A percentile compares a stretch with the other conserved stretches of the same genome.
phyloP scores from a whole-genome alignment of 1,284 basidiomycete species.

The Termitomyces sp. region DNA sequence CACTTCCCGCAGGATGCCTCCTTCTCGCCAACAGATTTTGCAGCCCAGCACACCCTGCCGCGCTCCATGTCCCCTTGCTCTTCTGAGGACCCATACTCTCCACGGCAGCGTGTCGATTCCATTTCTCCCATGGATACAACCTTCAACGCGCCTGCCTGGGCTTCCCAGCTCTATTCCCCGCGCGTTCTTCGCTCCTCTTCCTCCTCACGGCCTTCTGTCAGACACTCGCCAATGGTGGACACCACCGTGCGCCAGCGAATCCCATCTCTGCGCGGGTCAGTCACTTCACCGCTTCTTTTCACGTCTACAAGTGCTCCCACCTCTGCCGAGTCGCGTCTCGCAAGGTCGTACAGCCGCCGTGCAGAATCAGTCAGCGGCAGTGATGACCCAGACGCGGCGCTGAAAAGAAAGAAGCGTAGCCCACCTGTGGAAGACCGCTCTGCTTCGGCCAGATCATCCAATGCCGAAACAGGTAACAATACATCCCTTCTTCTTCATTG shows the following conservation, averaged over 20 bases:
- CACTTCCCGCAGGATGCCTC: conserved; percentile 42
- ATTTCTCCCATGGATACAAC: conserved; percentile 52
- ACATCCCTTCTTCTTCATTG: conserved; percentile 15
- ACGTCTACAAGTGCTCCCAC: conserved; percentile 71
- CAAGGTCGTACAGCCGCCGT: conserved; percentile 55
- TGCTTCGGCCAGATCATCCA: conserved; percentile 20
- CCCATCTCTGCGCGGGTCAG: conserved; percentile 36
- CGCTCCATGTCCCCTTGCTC: conserved; percentile 52
- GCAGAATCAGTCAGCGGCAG: conserved; percentile 57
- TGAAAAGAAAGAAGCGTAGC: conserved; percentile 58
- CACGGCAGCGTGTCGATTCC: conserved; percentile 41
- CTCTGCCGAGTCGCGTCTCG: conserved; percentile 36
- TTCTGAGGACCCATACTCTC: conserved; percentile 38
- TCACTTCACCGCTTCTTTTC: conserved; percentile 61
- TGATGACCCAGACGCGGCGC: conserved; percentile 67
- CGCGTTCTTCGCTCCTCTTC: conserved; percentile 28
- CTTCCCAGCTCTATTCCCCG: conserved; percentile 55
- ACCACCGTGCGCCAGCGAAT: conserved; percentile 35
- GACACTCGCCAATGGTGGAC: conserved; percentile 42
- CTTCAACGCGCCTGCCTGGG: conserved; percentile 60
- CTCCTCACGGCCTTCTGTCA: conserved; percentile 28
- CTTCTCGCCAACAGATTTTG: conserved; percentile 56
- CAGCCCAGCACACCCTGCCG: conserved; percentile 55
- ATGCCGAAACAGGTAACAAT: conserved; percentile 33
- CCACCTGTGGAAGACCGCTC: conserved; percentile 39